Conservation (phyloP, 306 rosid genomes). For the Lathyrus aphaca region DNA sequence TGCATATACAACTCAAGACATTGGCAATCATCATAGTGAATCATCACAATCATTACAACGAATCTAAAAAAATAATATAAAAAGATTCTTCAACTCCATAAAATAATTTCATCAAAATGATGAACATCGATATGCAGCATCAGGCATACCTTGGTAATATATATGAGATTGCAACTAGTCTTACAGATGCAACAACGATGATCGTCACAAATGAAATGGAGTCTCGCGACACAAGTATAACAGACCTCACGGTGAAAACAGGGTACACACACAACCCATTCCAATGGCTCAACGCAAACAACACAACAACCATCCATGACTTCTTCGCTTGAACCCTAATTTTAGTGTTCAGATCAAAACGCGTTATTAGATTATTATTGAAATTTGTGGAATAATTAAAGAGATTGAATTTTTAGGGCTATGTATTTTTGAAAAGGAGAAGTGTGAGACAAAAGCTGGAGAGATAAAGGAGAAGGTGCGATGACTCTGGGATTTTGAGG, state of each 20-base stretch:
- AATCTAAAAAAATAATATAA: too few species aligned
- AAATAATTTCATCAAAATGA: not conserved
- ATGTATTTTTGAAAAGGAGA: too few species aligned
- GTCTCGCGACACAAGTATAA: conserved; percentile 92
- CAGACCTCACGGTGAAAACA: conserved; percentile 96
- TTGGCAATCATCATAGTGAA: too few species aligned
- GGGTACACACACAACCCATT: conserved; percentile 94
- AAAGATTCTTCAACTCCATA: not conserved
- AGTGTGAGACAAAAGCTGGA: too few species aligned
- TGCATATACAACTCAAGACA: too few species aligned
- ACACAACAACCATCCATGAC: conserved; percentile 92
- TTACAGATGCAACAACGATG: conserved; percentile 91
- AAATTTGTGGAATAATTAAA: not conserved
- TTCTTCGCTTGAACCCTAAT: conserved; percentile 40
- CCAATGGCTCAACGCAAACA: conserved; percentile 88
- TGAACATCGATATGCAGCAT: not conserved
- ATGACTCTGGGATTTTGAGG: too few species aligned
- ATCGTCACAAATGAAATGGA: conserved; percentile 91
- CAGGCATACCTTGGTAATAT: conserved; percentile 73
- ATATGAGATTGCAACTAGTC: conserved; percentile 62
- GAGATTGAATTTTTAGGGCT: conserved; percentile 29
- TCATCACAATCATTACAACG: too few species aligned
- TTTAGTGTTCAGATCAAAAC: conserved; percentile 18
- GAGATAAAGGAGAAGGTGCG: too few species aligned
- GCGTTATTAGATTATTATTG: not conserved